Percentiles rank a stretch among this genome's conserved stretches.
Evolutionary conservation across 495 filamentous ascomycete genomes (phyloP).

Genomic region (Penicillium robsamsonii): DNA sequence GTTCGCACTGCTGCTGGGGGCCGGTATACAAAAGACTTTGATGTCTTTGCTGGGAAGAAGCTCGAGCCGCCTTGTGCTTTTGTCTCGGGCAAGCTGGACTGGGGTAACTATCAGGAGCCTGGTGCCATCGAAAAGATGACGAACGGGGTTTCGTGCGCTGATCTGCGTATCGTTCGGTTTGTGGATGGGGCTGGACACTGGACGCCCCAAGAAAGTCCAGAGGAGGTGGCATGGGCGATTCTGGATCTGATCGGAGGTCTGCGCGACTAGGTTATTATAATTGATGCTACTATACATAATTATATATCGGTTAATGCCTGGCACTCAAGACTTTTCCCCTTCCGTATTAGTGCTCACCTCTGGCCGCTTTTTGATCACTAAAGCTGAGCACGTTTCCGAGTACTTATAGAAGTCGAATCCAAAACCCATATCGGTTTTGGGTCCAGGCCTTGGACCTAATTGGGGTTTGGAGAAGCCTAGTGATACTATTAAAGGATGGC

Average conservation of each 20-base stretch:
- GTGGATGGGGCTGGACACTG: conserved; percentile 64
- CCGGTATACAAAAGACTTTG: conserved; percentile 46
- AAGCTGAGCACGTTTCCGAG: no score
- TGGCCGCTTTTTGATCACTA: no score
- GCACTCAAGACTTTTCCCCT: no score
- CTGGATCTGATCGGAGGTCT: conserved; percentile 36
- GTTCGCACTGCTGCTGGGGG: conserved; percentile 51
- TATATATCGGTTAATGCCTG: no score
- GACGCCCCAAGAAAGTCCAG: conserved; percentile 64
- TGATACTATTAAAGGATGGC: no score
- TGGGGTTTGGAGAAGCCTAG: no score
- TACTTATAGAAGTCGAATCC: no score
- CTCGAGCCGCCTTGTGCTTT: conserved; percentile 62
- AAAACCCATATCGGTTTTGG: no score
- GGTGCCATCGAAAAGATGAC: conserved; percentile 58
- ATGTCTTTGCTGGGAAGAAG: conserved; percentile 59
- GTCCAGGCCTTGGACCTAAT: no score
- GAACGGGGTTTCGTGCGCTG: conserved; percentile 41
- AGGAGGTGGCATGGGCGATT: conserved; percentile 51
- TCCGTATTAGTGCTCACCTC: no score
- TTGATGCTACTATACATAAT: not conserved
- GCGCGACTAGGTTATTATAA: conserved; percentile 1
- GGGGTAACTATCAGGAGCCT: conserved; percentile 66
- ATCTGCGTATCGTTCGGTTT: conserved; percentile 49
- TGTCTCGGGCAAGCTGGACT: conserved; percentile 60